Evolutionary conservation across 179 eudicot genomes (phyloP).

Genomic region (Monotropa hypopitys): DNA sequence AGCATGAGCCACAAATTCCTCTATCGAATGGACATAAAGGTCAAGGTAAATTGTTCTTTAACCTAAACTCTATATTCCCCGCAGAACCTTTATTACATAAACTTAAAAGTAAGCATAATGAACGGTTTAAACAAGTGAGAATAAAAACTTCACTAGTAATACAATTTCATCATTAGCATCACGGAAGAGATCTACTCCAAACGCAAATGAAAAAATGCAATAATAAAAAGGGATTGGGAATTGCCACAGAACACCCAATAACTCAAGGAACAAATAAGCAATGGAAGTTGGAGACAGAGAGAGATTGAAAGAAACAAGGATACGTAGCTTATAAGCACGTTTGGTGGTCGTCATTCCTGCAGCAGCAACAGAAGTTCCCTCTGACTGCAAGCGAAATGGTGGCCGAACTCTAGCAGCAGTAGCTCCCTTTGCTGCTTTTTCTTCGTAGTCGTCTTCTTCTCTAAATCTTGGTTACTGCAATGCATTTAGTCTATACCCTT

Average conservation of each 20-base stretch:
- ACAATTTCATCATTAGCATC: not conserved
- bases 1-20: slow-evolving; percentile 98
- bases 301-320: slow-evolving; percentile 29
- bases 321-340: slow-evolving; percentile 99
- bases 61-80: not conserved
- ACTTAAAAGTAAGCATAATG: not conserved
- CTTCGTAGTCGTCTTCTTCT: not conserved
- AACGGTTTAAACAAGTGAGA: not conserved
- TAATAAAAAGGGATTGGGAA: not conserved
- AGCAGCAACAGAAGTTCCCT: not conserved
- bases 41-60: slow-evolving; percentile 17
- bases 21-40: slow-evolving; percentile 22
- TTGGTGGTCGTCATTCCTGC: slow-evolving; percentile 48
- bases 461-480: not conserved
- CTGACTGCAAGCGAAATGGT: not conserved
- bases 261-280: not conserved
- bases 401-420: slow-evolving; percentile 8
- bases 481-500: not conserved
- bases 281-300: not conserved
- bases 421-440: not conserved
- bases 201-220: not conserved
- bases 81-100: not conserved
- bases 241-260: not conserved
- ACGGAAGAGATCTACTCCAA: not conserved
- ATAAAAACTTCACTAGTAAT: not conserved